A percentile compares a stretch with the other conserved stretches of the same genome.
Evolutionary conservation across 1,139 yeast species (phyloP).

Genomic region (Zygosaccharomyces sapae): DNA sequence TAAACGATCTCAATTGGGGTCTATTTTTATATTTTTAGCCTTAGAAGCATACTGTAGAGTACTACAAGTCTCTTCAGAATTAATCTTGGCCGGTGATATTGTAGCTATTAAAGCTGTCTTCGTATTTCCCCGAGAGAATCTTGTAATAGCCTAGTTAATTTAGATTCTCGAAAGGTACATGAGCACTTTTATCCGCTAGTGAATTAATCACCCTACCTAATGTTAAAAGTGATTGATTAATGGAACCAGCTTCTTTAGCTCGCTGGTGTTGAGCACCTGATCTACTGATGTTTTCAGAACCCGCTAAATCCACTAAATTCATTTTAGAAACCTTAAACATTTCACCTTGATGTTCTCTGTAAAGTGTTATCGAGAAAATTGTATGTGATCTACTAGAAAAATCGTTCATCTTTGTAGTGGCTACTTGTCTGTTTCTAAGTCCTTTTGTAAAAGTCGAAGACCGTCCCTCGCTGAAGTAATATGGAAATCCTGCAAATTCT

Average conservation of each 20-base stretch:
- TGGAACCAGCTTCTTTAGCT: conserved; percentile 66
- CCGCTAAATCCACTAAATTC: conserved; percentile 76
- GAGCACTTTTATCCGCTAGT: conserved; percentile 43
- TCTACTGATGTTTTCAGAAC: conserved; percentile 63
- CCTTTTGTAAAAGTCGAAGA: conserved; percentile 52
- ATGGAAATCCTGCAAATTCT: conserved; percentile 53
- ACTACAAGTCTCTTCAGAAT: conserved; percentile 58
- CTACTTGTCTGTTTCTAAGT: conserved; percentile 54
- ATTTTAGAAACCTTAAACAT: conserved; percentile 57
- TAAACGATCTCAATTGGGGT: conserved; percentile 48
- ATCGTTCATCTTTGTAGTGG: conserved; percentile 66
- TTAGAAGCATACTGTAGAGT: conserved; percentile 64
- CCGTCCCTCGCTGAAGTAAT: conserved; percentile 55
- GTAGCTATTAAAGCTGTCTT: conserved; percentile 64
- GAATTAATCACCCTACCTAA: conserved; percentile 62
- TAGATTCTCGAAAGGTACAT: conserved; percentile 66
- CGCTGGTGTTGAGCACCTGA: conserved; percentile 57
- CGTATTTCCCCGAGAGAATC: conserved; percentile 68
- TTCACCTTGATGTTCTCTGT: conserved; percentile 42
- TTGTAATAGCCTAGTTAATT: conserved; percentile 56
- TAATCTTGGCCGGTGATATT: conserved; percentile 61
- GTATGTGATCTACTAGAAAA: conserved; percentile 71
- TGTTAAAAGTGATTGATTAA: conserved; percentile 60
- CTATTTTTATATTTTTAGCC: conserved; percentile 58
- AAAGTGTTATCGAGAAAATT: conserved; percentile 58